Evolutionary conservation across 2,329 filamentous ascomycete genomes (phyloP).

Genomic region (Xylariaceae sp.): DNA sequence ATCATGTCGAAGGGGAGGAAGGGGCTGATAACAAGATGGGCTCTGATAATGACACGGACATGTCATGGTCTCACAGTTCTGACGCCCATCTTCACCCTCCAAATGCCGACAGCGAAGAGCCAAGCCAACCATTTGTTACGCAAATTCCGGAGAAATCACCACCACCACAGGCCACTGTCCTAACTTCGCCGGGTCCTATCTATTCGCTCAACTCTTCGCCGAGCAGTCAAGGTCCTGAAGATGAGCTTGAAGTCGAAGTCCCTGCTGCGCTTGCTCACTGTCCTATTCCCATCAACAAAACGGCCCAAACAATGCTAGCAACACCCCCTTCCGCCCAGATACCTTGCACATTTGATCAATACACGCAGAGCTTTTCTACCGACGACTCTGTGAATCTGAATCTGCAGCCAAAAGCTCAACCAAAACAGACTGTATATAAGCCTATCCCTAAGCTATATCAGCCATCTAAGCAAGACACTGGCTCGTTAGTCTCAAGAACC

Average conservation of each 20-base stretch:
- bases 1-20: neutral
- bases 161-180: constrained; percentile 21
- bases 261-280: constrained; percentile 24
- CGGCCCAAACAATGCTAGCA: constrained; percentile 20
- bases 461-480: constrained; percentile 9
- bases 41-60: neutral
- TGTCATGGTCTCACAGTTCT: constrained; percentile 18
- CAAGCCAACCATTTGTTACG: constrained; percentile 22
- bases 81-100: constrained; percentile 9
- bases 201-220: constrained; percentile 19
- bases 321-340: constrained; percentile 34
- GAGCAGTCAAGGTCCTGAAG: constrained; percentile 30
- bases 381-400: neutral
- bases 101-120: constrained; percentile 2
- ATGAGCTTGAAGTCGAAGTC: constrained; percentile 31
- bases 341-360: constrained; percentile 29
- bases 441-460: constrained; percentile 19
- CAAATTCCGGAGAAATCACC: constrained; percentile 26
- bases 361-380: constrained; percentile 6
- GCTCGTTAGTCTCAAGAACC: constrained; percentile 8
- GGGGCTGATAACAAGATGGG: constrained; percentile 5
- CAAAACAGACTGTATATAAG: constrained; percentile 15
- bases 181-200: constrained; percentile 7
- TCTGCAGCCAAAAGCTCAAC: constrained; percentile 1
- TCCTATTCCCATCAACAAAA: constrained; percentile 24